phyloP scores from a whole-genome alignment of 192 early-diverging fungal species.

The Backusella australiensis region DNA sequence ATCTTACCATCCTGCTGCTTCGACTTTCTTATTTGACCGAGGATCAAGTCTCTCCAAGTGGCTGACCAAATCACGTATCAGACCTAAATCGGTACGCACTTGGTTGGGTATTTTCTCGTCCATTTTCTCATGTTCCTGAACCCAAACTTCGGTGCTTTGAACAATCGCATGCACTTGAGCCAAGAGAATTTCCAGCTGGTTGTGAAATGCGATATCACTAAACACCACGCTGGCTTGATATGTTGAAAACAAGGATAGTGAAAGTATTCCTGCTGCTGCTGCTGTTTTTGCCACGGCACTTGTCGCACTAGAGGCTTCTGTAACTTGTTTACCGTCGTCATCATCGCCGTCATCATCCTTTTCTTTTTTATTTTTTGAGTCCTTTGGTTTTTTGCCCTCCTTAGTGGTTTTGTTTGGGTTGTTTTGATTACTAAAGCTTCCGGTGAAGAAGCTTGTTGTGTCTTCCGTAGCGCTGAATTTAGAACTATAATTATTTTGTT shows the following conservation, averaged over 20 bases:
- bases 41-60: slow-evolving; percentile 43
- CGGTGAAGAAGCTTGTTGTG: not conserved
- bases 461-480: not conserved
- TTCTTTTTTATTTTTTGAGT: slow-evolving; percentile 4
- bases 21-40: slow-evolving; percentile 40
- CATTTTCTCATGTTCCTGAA: slow-evolving; percentile 40
- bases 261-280: slow-evolving; percentile 37
- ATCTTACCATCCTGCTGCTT: slow-evolving; percentile 27
- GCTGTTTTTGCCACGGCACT: slow-evolving; percentile 23
- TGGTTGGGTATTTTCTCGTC: slow-evolving; percentile 37
- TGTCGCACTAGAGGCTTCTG: not conserved
- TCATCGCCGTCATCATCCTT: slow-evolving; percentile 10
- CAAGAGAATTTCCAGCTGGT: slow-evolving; percentile 45
- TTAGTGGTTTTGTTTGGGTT: not conserved
- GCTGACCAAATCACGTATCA: slow-evolving; percentile 40
- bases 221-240: slow-evolving; percentile 41
- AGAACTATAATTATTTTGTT: not conserved
- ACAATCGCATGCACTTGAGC: slow-evolving; percentile 39
- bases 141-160: slow-evolving; percentile 47
- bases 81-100: slow-evolving; percentile 31
- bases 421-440: not conserved
- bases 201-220: slow-evolving; percentile 45
- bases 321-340: slow-evolving; percentile 11
- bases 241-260: slow-evolving; percentile 44
- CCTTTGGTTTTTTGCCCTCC: slow-evolving; percentile 21